Evolutionary conservation across 1,284 basidiomycete genomes (phyloP), one percentile per base, ranked within the genome.

Genomic region (Phellopilus nigrolimitatus): DNA sequence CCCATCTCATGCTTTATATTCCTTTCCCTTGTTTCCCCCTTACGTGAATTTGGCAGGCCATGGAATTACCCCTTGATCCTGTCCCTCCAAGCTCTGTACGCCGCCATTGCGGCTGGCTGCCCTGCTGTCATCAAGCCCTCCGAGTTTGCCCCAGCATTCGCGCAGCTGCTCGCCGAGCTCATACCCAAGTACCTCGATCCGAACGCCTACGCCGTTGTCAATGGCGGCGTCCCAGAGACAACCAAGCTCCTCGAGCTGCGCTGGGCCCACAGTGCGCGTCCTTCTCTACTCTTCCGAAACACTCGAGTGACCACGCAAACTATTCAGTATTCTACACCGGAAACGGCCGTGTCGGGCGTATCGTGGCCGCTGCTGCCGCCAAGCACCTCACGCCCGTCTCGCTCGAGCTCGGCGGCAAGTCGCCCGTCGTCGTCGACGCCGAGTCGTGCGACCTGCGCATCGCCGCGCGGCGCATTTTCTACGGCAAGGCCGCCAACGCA

Each of bases 331-430:
- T 55, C 38, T 55, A 55, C 33, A 55, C 53, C 6, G 71, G 71
- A 64, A 78, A 76, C 9, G 77, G 77, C 13, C 73, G 71, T 15
- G 76, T 88, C 21, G 87, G 78, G 1, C 75, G 79, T 47, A 79
- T 88, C 58, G 75, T 89, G 30, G 74, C 84, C 1, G 67, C 72
- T 1, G 85, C 85, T 1, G 85, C 85, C 0, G 82, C 83, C 9
- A 80, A 83, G 64, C 78, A 83, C 57, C 72, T 88, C n/a, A 87
- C 84, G 2, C 84, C 87, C 1, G 68, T 80, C 34, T 83, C 85
- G 0, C 76, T 90, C 47, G 74, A 70, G 67, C 70, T 81, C 30
- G 78, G 79, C 27, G 78, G 79, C 39, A 80, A 80, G 63, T 76
- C 71, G 47, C 78, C 78, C 22, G 71, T 71, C 9, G 67, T 77